phyloP scores from a whole-genome alignment of 2,329 filamentous ascomycete species.

The Claviceps purpurea region DNA sequence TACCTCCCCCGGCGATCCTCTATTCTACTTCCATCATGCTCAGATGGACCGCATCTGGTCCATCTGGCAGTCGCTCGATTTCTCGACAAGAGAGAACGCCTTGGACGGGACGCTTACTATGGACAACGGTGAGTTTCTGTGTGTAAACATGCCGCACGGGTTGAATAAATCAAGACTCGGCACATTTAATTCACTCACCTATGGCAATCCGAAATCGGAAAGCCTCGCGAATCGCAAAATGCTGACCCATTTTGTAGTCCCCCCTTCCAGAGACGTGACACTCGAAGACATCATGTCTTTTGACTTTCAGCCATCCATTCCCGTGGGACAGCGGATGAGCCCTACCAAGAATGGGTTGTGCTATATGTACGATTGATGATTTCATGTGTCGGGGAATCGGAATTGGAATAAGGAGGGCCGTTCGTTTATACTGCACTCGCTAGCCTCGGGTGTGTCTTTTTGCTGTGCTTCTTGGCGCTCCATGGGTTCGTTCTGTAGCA shows the following conservation, averaged over 20 bases:
- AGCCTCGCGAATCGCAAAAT: too few relatives aligned
- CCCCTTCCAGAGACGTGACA: background rate
- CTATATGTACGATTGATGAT: background rate
- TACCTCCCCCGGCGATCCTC: constrained; percentile 3
- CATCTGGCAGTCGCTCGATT: constrained; percentile 6
- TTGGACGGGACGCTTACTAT: constrained; percentile 1
- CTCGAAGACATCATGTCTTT: background rate
- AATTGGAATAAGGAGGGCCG: background rate
- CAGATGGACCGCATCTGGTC: constrained; percentile 5
- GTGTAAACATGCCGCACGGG: background rate
- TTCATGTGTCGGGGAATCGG: background rate
- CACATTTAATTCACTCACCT: background rate
- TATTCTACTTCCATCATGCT: constrained; percentile 4
- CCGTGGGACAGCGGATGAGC: background rate
- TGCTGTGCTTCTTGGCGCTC: too few relatives aligned
- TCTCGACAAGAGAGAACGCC: background rate
- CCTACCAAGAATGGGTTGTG: background rate
- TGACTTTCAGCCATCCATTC: background rate
- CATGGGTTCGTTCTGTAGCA: too few relatives aligned
- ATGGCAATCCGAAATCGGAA: background rate
- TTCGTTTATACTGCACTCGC: too few relatives aligned
- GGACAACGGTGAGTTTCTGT: constrained; percentile 1
- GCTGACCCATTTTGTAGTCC: background rate
- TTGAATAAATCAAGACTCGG: too few relatives aligned
- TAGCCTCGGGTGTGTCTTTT: too few relatives aligned